phyloP scores from a whole-genome alignment of 73 alveolate species.

The Durusdinium trenchii region DNA sequence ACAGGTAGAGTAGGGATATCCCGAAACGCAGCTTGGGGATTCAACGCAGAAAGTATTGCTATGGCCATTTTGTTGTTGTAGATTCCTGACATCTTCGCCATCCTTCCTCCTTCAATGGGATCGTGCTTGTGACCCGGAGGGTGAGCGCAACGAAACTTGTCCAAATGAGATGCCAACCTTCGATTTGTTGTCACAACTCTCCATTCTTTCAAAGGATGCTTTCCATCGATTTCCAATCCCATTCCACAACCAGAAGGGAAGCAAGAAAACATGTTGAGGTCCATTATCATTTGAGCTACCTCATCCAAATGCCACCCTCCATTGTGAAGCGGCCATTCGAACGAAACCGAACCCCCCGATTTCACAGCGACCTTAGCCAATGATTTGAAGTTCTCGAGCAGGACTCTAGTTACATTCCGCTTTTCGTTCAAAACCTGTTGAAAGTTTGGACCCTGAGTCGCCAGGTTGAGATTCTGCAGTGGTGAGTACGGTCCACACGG shows the following conservation, averaged over 20 bases:
- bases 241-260: neutral
- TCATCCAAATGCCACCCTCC: neutral
- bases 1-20: neutral
- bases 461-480: neutral
- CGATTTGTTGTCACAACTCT: neutral
- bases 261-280: neutral
- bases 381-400: neutral
- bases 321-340: neutral
- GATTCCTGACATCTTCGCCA: neutral
- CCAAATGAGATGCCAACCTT: neutral
- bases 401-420: neutral
- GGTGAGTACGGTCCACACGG: neutral
- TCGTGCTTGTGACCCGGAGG: neutral
- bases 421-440: neutral
- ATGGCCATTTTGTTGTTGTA: neutral
- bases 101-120: neutral
- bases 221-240: neutral
- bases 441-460: neutral
- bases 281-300: neutral
- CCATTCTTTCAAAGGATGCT: neutral
- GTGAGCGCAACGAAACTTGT: neutral
- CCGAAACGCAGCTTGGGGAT: neutral
- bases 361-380: constrained; percentile 6
- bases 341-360: constrained; percentile 20
- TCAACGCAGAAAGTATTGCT: neutral